These are phyloP conservation scores for Nidularia pulvinata DNA, from an alignment of 768 basidiomycete genomes.

Conservation along the genomic window DNA sequence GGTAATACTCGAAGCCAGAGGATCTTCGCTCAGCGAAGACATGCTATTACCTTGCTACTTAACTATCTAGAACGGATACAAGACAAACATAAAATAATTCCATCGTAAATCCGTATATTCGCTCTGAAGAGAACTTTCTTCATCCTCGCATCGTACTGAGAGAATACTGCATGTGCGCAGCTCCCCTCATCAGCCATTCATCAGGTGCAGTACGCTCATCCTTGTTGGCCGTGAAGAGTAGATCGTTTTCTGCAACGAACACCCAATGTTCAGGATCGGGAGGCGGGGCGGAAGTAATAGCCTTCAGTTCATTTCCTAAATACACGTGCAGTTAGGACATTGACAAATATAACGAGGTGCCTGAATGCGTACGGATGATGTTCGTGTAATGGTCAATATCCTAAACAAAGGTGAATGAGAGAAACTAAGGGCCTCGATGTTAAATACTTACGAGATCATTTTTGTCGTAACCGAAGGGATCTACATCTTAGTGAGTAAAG, in stretches of 20 bases:
- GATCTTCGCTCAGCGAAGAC: no score
- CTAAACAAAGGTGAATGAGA: conserved; percentile 15
- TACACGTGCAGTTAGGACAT: not conserved
- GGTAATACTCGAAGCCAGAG: no score
- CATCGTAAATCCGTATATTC: no score
- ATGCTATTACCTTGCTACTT: no score
- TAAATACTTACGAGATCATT: conserved; percentile 57
- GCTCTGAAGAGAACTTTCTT: no score
- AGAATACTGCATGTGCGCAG: conserved; percentile 38
- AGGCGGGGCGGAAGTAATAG: conserved; percentile 57
- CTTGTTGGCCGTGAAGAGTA: conserved; percentile 39
- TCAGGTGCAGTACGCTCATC: conserved; percentile 47
- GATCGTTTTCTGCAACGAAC: conserved; percentile 59
- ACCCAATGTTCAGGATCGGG: conserved; percentile 64
- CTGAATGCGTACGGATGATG: conserved; percentile 52
- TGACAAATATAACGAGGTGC: no score
- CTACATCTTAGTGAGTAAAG: conserved; percentile 13
- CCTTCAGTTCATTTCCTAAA: conserved; percentile 57
- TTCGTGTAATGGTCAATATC: conserved; percentile 74
- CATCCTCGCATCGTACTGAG: conserved; percentile 15
- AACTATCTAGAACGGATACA: no score
- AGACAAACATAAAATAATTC: no score
- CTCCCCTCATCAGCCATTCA: conserved; percentile 58
- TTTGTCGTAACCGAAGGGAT: conserved; percentile 66
- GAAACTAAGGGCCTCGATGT: no score